Base-by-base conservation (phyloP, 2,329 filamentous ascomycete species). In the Arthroderma sp. region DNA sequence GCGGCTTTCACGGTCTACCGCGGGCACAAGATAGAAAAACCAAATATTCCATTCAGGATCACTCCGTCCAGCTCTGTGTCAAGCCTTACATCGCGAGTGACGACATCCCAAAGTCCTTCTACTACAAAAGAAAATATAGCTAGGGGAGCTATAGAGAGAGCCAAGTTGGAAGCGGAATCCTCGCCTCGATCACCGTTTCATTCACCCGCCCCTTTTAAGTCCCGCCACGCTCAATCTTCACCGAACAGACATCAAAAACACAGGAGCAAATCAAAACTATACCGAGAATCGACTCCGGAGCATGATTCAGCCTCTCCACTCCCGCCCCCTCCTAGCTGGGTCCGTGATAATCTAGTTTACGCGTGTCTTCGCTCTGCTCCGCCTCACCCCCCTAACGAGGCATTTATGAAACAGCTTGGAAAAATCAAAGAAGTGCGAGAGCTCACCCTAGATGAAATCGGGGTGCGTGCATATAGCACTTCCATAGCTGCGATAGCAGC, bases 401-500 rank as follows among this genome's bases (percentile, higher is more conserved):
- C 62, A 0, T 96, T 98, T 59, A 77, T 95, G 36, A 64, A 74
- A 1, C 72, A 83, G 48, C 71, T 98, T 4, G 75, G 79, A 53
- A 80, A 81, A 47, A 85, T 96, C 51, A 77, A 82, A 38, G 77
- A 75, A 2, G 73, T 81, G 2, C 76, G 89, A 22, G 71, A 77
- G 10, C 69, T 95, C 1, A 79, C 74, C 1, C 77, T 78, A 6
- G 87, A 95, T 54, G 73, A 83, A 39, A 78, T 93, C 47, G 86
- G 85, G 2, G 78, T 88, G 0, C 77, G 86, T 40, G 87, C 89
- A 0, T 96, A 96, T 59, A 88, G 83, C 29, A 87, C 83, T 1
- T 80, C 83, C 8, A 94, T 96, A 51, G 86, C 91, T 4, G 68
- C 84, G 0, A 62, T 98, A 11, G 78, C 85, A 3, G 85, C 89